Conservation (phyloP, 176 grass and related monocot species). For the Echinochloa phyllopogon region DNA sequence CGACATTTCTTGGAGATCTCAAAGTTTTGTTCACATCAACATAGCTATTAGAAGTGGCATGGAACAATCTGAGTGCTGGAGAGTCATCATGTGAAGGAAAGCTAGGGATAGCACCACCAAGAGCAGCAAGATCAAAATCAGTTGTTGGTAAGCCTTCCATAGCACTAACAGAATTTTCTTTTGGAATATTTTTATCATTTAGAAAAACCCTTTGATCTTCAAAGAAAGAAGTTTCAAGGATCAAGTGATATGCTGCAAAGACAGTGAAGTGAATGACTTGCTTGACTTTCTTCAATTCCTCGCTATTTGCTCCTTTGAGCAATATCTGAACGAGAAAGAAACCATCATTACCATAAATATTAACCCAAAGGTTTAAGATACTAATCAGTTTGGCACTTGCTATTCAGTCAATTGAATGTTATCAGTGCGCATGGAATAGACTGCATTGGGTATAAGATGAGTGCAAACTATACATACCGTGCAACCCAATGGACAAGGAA, state of each 20-base stretch:
- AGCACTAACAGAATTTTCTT: slow-evolving; percentile 39
- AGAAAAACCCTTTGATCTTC: slow-evolving; percentile 79
- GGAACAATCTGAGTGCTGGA: slow-evolving; percentile 66
- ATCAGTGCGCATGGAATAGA: slow-evolving; percentile 16
- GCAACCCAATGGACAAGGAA: slow-evolving; percentile 77
- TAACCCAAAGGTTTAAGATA: slow-evolving; percentile 25
- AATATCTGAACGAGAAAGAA: slow-evolving; percentile 72
- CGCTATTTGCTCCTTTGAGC: slow-evolving; percentile 67
- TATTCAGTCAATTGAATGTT: slow-evolving; percentile 22
- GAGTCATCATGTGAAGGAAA: slow-evolving; percentile 54
- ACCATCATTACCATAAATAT: slow-evolving; percentile 27
- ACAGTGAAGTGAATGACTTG: slow-evolving; percentile 79
- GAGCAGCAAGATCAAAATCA: slow-evolving; percentile 34
- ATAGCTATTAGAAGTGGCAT: slow-evolving; percentile 56
- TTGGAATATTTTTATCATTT: slow-evolving; percentile 48
- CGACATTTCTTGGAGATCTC: slow-evolving; percentile 39
- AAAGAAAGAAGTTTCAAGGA: slow-evolving; percentile 89
- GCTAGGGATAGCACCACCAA: slow-evolving; percentile 37
- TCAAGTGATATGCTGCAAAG: slow-evolving; percentile 87
- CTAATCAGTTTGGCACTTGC: neutral
- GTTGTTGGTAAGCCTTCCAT: slow-evolving; percentile 33
- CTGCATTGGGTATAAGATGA: neutral
- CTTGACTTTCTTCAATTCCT: slow-evolving; percentile 91
- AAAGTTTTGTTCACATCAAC: slow-evolving; percentile 49
- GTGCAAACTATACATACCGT: slow-evolving; percentile 59